A percentile compares a stretch with the other conserved stretches of the same genome.
phyloP scores from a whole-genome alignment of 73 alveolate genomes.

The Paramecium sonneborni region DNA sequence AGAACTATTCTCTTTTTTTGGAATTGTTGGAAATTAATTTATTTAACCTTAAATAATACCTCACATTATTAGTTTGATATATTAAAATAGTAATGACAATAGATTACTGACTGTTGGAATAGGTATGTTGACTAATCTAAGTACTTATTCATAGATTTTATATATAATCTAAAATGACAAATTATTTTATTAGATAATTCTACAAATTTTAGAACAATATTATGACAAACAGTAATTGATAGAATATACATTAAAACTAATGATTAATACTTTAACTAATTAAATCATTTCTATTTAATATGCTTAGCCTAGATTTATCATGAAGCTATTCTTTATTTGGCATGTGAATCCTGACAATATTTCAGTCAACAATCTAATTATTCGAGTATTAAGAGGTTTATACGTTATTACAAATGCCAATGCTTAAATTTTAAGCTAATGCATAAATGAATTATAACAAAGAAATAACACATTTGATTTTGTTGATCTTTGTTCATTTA shows the following conservation, averaged over 20 bases:
- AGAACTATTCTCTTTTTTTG: slow-evolving; percentile 40
- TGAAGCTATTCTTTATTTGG: slow-evolving; percentile 39
- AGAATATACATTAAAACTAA: slow-evolving; percentile 24
- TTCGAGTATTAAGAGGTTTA: slow-evolving; percentile 11
- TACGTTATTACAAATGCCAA: background rate
- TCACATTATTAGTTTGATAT: background rate
- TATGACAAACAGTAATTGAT: slow-evolving; percentile 29
- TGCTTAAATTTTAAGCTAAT: background rate
- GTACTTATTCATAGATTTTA: background rate
- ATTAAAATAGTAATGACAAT: background rate
- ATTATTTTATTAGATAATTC: background rate
- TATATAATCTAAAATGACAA: background rate
- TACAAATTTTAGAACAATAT: background rate
- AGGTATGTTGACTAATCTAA: slow-evolving; percentile 10
- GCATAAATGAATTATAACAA: background rate
- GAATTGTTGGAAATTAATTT: slow-evolving; percentile 12
- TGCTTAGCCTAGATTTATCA: slow-evolving; percentile 34
- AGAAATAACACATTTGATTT: slow-evolving; percentile 8
- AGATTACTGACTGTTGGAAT: slow-evolving; percentile 3
- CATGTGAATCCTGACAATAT: slow-evolving; percentile 5
- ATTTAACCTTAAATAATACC: background rate
- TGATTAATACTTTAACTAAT: slow-evolving; percentile 22
- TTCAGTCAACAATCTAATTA: background rate
- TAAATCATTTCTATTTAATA: background rate
- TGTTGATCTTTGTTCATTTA: background rate